Evolutionary conservation across 768 basidiomycete species (phyloP).

Genomic region (Fomitopsis serialis): DNA sequence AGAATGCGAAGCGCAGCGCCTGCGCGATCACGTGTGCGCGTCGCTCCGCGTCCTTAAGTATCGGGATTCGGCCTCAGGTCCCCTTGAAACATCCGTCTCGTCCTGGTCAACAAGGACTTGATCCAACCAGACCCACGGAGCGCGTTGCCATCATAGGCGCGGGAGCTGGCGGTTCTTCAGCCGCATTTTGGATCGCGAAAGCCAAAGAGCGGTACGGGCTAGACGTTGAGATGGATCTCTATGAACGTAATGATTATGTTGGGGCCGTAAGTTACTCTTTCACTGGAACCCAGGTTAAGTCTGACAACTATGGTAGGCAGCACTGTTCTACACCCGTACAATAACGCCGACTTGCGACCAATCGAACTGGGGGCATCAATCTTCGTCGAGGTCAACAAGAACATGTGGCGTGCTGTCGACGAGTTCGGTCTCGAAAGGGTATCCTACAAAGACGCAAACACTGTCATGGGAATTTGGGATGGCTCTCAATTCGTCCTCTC

Average conservation of each 20-base stretch:
- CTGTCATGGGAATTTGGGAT: conserved; percentile 72
- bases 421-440: conserved; percentile 69
- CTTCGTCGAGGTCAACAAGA: conserved; percentile 74
- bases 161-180: conserved; percentile 81
- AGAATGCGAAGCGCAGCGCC: no score
- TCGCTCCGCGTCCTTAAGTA: no score
- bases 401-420: conserved; percentile 65
- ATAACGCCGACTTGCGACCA: conserved; percentile 48
- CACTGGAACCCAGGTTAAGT: background rate
- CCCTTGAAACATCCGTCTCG: no score
- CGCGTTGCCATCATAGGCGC: conserved; percentile 87
- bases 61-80: no score
- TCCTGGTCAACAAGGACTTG: no score
- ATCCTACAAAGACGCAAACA: conserved; percentile 41
- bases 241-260: conserved; percentile 69
- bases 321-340: conserved; percentile 71
- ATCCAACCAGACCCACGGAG: conserved; percentile 24
- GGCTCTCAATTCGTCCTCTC: conserved; percentile 65
- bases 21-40: no score
- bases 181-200: conserved; percentile 82
- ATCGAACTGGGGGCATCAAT: conserved; percentile 85
- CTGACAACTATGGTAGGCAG: conserved; percentile 51
- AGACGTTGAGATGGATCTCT: conserved; percentile 77
- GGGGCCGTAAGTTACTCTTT: conserved; percentile 69
- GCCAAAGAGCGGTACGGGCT: conserved; percentile 66